phyloP scores from a whole-genome alignment of 2,329 filamentous ascomycete genomes.

The Alternaria consortialis region DNA sequence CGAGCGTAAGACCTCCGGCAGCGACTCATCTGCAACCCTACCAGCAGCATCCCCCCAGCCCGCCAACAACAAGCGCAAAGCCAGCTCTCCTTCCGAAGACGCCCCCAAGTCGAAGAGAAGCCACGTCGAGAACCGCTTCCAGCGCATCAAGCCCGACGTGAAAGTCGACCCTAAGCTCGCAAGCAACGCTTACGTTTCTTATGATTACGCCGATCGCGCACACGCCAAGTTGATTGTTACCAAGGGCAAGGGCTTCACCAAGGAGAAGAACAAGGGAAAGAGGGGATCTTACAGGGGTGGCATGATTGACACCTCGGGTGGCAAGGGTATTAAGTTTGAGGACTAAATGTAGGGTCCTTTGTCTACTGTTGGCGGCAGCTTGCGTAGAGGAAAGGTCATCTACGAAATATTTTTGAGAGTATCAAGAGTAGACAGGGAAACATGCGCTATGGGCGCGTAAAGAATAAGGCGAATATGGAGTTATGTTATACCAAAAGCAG shows the following conservation, averaged over 20 bases:
- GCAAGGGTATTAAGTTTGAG: conserved; percentile 94
- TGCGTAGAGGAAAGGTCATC: neutral
- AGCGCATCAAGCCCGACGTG: conserved; percentile 75
- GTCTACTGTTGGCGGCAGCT: neutral
- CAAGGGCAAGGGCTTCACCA: conserved; percentile 96
- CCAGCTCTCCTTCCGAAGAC: conserved; percentile 38
- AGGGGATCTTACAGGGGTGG: conserved; percentile 90
- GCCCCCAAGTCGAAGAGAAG: conserved; percentile 47
- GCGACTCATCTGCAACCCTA: conserved; percentile 53
- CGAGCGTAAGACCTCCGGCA: conserved; percentile 55
- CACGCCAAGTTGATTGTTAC: conserved; percentile 89
- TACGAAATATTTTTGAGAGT: neutral
- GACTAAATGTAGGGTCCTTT: conserved; percentile 61
- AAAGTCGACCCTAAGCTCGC: conserved; percentile 73
- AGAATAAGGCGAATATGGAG: conserved; percentile 15
- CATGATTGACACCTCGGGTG: conserved; percentile 80
- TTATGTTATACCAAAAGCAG: conserved; percentile 29
- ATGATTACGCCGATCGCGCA: conserved; percentile 89
- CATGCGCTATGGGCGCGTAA: conserved; percentile 3
- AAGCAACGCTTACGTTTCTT: conserved; percentile 82
- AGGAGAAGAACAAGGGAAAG: conserved; percentile 94
- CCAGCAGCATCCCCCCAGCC: conserved; percentile 39
- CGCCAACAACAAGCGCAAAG: conserved; percentile 55
- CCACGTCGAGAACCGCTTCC: conserved; percentile 69
- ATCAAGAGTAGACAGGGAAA: neutral